These are phyloP conservation scores for Beauveria caledonica DNA, from an alignment of 2,329 filamentous ascomycete species.

Conservation along the genomic window DNA sequence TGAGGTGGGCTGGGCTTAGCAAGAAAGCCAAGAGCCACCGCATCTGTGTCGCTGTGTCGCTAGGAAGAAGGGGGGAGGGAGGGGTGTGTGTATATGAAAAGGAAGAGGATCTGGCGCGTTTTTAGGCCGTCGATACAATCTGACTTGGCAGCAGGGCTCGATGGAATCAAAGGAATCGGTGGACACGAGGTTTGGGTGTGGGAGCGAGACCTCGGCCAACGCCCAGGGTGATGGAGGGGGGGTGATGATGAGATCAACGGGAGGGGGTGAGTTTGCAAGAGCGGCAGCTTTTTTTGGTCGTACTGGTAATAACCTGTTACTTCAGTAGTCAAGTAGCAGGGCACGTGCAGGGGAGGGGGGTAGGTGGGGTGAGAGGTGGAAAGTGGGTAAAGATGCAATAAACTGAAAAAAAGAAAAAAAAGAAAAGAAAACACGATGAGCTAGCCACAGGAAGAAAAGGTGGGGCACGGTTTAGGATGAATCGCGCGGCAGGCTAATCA, in stretches of 20 bases:
- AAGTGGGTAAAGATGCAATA: background rate
- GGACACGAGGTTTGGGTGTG: background rate
- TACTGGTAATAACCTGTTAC: too few species aligned
- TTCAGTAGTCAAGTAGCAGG: too few species aligned
- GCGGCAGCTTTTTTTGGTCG: too few species aligned
- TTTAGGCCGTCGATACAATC: slow-evolving; percentile 31
- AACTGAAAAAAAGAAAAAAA: background rate
- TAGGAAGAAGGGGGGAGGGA: background rate
- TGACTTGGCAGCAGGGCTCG: slow-evolving; percentile 21
- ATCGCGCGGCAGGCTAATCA: background rate
- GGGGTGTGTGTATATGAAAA: background rate
- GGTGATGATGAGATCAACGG: background rate
- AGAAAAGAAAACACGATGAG: background rate
- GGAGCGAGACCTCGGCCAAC: background rate
- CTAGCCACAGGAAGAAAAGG: background rate
- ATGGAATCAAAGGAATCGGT: background rate
- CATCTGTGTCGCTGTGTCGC: background rate
- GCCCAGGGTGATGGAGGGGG: background rate
- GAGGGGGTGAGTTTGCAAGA: too few species aligned
- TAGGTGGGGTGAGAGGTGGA: background rate
- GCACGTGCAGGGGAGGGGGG: background rate
- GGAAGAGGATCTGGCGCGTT: slow-evolving; percentile 24
- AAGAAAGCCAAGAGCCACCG: background rate
- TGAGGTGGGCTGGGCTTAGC: background rate
- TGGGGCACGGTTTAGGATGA: background rate